Conservation (phyloP, 768 basidiomycete species). For the Postia placenta region DNA sequence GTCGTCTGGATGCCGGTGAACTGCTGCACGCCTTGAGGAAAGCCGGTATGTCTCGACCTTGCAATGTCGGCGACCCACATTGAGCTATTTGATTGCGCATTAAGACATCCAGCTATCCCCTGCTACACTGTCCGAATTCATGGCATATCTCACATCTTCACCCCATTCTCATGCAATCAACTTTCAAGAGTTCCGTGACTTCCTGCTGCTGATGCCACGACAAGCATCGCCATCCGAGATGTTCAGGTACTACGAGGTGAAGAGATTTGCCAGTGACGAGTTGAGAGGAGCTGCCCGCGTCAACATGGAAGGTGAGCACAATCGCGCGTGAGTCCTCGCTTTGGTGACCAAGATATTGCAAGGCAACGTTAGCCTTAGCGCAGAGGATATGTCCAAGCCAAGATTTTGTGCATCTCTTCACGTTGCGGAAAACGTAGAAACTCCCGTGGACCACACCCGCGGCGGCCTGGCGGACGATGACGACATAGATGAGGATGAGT, state of each 20-base stretch:
- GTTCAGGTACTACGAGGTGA: constrained; percentile 73
- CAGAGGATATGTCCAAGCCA: constrained; percentile 54
- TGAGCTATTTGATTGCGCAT: not conserved
- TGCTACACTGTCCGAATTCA: constrained; percentile 73
- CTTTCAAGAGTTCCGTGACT: constrained; percentile 87
- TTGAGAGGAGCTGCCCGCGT: constrained; percentile 74
- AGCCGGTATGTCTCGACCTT: constrained; percentile 47
- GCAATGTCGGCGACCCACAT: too few relatives aligned
- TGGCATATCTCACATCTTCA: constrained; percentile 68
- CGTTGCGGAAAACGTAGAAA: not conserved
- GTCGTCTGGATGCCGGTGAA: constrained; percentile 65
- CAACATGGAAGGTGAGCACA: constrained; percentile 76
- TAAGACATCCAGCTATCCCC: constrained; percentile 70
- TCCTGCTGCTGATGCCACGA: constrained; percentile 80
- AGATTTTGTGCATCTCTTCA: constrained; percentile 9
- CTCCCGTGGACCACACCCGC: constrained; percentile 19
- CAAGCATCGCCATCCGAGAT: constrained; percentile 80
- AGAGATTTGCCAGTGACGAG: constrained; percentile 64
- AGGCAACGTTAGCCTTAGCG: constrained; percentile 78
- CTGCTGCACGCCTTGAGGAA: constrained; percentile 56
- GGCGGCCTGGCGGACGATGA: constrained; percentile 23
- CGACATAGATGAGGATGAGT: constrained; percentile 30
- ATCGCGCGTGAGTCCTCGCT: not conserved
- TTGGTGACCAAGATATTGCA: constrained; percentile 4
- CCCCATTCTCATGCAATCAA: constrained; percentile 63